These are phyloP conservation scores for Tilletia setariae DNA, from an alignment of 1,284 basidiomycete genomes.

Conservation along the genomic window DNA sequence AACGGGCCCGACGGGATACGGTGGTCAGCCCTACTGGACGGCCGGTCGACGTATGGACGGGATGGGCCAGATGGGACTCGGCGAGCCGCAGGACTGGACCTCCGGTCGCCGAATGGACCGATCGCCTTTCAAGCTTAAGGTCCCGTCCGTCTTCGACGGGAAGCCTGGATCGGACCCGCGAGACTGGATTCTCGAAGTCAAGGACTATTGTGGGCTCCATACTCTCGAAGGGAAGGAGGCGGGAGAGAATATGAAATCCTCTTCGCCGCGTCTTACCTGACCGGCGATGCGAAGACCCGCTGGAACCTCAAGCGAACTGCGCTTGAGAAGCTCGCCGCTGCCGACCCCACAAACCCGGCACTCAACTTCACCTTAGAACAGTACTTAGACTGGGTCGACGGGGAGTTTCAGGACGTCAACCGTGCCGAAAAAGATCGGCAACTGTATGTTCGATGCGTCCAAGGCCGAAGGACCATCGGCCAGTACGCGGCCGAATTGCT, in stretches of 20 bases:
- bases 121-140: not conserved
- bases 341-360: not conserved
- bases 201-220: not conserved
- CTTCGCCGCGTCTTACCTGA: not conserved
- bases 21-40: too few species aligned
- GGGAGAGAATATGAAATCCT: not conserved
- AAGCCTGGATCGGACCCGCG: not conserved
- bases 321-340: not conserved
- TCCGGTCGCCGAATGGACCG: too few species aligned
- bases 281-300: conserved; percentile 1
- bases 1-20: not conserved
- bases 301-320: not conserved
- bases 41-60: too few species aligned
- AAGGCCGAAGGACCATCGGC: not conserved
- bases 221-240: not conserved
- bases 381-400: not conserved
- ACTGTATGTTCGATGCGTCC: not conserved
- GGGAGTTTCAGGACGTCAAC: not conserved
- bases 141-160: not conserved
- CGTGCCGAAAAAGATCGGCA: not conserved
- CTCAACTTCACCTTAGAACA: not conserved
- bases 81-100: not conserved
- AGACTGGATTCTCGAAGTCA: not conserved
- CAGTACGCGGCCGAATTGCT: not conserved
- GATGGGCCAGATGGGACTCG: too few species aligned